phyloP scores from a whole-genome alignment of 306 rosid species.

The Castanospermum australe region DNA sequence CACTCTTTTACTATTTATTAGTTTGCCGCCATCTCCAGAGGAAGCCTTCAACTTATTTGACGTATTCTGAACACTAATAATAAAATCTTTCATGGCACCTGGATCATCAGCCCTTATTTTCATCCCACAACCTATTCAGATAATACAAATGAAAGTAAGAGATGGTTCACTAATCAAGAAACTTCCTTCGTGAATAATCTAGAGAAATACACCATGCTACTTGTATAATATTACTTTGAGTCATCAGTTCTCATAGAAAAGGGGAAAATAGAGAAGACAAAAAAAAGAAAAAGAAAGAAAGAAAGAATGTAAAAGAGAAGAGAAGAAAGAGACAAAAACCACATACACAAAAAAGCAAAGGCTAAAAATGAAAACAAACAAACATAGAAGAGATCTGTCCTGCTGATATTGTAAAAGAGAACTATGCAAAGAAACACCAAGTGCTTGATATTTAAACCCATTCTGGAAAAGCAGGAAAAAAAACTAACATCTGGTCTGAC shows the following conservation, averaged over 20 bases:
- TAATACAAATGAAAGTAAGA: conserved; percentile 7
- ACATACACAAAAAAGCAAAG: not conserved
- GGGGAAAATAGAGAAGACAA: not conserved
- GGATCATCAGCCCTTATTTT: conserved; percentile 95
- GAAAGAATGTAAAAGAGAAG: not conserved
- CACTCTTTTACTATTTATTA: conserved; percentile 68
- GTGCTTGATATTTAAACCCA: not conserved
- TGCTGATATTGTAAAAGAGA: not conserved
- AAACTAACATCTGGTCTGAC: too few relatives aligned
- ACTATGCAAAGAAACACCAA: not conserved
- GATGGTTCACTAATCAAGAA: not conserved
- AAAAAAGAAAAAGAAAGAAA: not conserved
- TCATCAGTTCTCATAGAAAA: not conserved
- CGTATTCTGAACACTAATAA: conserved; percentile 66
- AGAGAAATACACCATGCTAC: conserved; percentile 4
- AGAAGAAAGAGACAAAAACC: not conserved
- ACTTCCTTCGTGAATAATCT: not conserved
- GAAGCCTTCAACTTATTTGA: conserved; percentile 67
- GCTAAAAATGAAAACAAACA: not conserved
- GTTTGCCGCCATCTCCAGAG: conserved; percentile 46
- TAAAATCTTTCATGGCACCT: conserved; percentile 75
- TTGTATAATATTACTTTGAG: not conserved
- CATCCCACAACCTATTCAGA: conserved; percentile 87
- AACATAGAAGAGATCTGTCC: not conserved
- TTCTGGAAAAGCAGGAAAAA: not conserved